Evolutionary conservation across 2,329 filamentous ascomycete species (phyloP).

Genomic region (Exophiala mesophila): DNA sequence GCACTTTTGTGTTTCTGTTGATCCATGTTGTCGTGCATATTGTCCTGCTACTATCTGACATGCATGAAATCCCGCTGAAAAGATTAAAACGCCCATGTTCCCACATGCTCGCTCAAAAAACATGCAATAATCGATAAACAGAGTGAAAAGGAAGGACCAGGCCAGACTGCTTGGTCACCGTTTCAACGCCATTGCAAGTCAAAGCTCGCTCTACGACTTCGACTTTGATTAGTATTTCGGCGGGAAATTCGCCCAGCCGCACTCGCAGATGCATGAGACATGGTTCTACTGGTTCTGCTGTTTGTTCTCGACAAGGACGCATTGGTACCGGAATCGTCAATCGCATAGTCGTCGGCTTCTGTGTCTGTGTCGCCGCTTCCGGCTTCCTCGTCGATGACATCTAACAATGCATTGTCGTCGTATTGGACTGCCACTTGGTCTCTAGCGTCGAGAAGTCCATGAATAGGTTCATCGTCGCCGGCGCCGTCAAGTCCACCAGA

Average conservation of each 20-base stretch:
- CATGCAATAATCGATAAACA: too few relatives aligned
- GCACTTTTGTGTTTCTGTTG: too few relatives aligned
- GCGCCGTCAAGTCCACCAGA: neutral
- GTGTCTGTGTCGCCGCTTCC: neutral
- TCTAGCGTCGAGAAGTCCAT: neutral
- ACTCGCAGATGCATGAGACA: neutral
- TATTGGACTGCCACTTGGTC: conserved; percentile 1
- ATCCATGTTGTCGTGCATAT: too few relatives aligned
- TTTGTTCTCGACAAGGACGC: neutral
- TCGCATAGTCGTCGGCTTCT: neutral
- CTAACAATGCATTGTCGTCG: neutral
- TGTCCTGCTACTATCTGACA: too few relatives aligned
- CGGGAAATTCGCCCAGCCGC: neutral
- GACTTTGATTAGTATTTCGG: neutral
- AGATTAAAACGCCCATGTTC: too few relatives aligned
- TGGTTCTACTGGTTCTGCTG: neutral
- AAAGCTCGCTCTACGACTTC: conserved; percentile 2
- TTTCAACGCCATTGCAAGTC: neutral
- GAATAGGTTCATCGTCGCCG: neutral
- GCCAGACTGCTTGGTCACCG: too few relatives aligned
- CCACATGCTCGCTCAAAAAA: too few relatives aligned
- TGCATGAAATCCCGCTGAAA: too few relatives aligned
- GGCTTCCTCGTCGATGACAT: neutral
- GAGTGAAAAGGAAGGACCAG: too few relatives aligned
- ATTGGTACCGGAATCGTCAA: neutral